These are phyloP conservation scores for Lactifluus rugatus DNA, from an alignment of 768 basidiomycete genomes.

Conservation along the genomic window DNA sequence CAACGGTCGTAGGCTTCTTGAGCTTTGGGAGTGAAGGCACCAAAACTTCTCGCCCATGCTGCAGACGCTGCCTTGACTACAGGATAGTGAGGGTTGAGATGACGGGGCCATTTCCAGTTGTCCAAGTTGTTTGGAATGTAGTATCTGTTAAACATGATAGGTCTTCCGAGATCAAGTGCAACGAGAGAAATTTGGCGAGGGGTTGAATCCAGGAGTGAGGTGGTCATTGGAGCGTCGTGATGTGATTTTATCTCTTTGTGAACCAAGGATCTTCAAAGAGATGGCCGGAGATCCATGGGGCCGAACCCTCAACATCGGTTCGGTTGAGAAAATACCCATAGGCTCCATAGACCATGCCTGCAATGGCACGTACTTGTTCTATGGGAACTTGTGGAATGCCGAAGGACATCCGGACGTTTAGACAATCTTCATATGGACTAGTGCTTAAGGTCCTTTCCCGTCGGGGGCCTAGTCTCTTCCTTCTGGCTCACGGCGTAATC, in stretches of 20 bases:
- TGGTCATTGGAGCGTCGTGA: neutral
- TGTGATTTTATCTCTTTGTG: neutral
- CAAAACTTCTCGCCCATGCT: slow-evolving; percentile 21
- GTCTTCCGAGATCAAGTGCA: neutral
- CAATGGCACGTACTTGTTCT: neutral
- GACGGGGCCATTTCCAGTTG: slow-evolving; percentile 23
- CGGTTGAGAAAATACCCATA: neutral
- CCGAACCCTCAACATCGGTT: neutral
- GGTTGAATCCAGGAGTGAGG: neutral
- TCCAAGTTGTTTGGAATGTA: slow-evolving; percentile 16
- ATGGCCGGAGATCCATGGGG: neutral
- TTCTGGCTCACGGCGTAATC: neutral
- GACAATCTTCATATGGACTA: neutral
- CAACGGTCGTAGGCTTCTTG: slow-evolving; percentile 22
- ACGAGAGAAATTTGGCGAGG: neutral
- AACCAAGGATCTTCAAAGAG: neutral
- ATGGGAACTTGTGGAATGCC: too few species aligned
- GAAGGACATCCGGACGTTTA: neutral
- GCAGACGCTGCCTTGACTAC: slow-evolving; percentile 20
- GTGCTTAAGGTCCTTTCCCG: neutral
- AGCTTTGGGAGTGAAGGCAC: slow-evolving; percentile 20
- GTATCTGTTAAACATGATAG: slow-evolving; percentile 10
- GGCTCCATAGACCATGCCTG: neutral
- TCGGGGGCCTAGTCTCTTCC: too few species aligned
- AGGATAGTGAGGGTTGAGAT: slow-evolving; percentile 21